A percentile compares a stretch with the other conserved stretches of the same genome.
Evolutionary conservation across 805 yeast species (phyloP).

Genomic region (Sungouiella thailandica): DNA sequence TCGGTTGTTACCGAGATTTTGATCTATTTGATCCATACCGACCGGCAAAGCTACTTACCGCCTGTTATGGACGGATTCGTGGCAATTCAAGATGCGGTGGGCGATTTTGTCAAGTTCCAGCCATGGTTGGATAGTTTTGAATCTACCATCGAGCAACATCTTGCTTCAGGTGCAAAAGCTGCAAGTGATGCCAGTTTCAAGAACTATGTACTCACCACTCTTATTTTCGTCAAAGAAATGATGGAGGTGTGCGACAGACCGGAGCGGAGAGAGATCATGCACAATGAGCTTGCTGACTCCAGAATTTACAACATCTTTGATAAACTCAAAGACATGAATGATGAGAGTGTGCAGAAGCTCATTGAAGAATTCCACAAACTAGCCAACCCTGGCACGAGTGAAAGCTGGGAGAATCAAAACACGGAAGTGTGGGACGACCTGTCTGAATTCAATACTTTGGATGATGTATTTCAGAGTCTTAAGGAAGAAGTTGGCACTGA

Average conservation of each 20-base stretch:
- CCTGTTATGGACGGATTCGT: conserved; percentile 28
- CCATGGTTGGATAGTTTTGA: conserved; percentile 40
- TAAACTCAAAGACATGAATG: conserved; percentile 27
- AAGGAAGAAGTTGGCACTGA: not conserved
- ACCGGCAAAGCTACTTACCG: conserved; percentile 17
- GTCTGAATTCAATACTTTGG: conserved; percentile 8
- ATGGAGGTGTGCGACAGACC: conserved; percentile 23
- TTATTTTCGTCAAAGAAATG: conserved; percentile 32
- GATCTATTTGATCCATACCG: conserved; percentile 26
- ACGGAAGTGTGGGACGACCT: conserved; percentile 5
- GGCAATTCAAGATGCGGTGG: conserved; percentile 29
- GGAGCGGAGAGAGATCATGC: conserved; percentile 23
- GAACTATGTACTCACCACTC: conserved; percentile 32
- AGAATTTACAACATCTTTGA: conserved; percentile 31
- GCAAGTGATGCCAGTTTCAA: conserved; percentile 19
- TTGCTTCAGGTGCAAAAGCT: conserved; percentile 10
- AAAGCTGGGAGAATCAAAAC: conserved; percentile 11
- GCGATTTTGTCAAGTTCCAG: conserved; percentile 33
- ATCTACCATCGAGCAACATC: conserved; percentile 28
- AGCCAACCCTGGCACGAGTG: conserved; percentile 37
- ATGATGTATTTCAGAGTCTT: conserved; percentile 7
- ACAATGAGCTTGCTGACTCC: conserved; percentile 35
- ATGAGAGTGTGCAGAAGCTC: conserved; percentile 29
- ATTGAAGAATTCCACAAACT: conserved; percentile 33
- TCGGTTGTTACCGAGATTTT: conserved; percentile 38